A percentile compares a stretch with the other conserved stretches of the same genome.
Evolutionary conservation across 2,329 filamentous ascomycete species (phyloP).

Genomic region (Cercospora sp.): DNA sequence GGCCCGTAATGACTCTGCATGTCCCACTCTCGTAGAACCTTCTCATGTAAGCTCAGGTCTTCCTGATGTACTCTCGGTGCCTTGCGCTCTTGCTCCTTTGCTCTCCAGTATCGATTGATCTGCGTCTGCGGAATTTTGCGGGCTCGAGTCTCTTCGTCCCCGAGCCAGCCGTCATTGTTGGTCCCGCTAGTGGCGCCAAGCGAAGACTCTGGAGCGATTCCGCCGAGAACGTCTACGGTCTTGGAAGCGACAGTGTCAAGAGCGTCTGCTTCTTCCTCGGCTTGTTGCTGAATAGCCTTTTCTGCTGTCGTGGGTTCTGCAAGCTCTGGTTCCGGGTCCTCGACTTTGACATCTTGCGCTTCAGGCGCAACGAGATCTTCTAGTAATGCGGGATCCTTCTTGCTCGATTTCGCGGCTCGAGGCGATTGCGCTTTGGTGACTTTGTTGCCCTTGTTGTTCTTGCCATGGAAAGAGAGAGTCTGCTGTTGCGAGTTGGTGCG

Average conservation of each 20-base stretch:
- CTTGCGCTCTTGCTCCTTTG: slow-evolving; percentile 67
- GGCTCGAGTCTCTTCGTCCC: slow-evolving; percentile 57
- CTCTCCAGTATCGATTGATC: slow-evolving; percentile 75
- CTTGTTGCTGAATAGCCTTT: slow-evolving; percentile 43
- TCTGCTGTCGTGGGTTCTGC: slow-evolving; percentile 43
- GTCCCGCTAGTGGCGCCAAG: slow-evolving; percentile 51
- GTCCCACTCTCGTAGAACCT: slow-evolving; percentile 88
- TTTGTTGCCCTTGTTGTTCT: slow-evolving; percentile 39
- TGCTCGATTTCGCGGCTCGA: slow-evolving; percentile 37
- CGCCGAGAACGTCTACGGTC: slow-evolving; percentile 36
- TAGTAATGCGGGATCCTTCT: slow-evolving; percentile 43
- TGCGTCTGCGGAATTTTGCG: slow-evolving; percentile 65
- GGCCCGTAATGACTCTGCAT: slow-evolving; percentile 89
- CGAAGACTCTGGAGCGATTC: slow-evolving; percentile 32
- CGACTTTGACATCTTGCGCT: slow-evolving; percentile 31
- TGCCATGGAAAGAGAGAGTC: slow-evolving; percentile 63
- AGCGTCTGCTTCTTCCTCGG: slow-evolving; percentile 38
- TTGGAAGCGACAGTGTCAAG: slow-evolving; percentile 25
- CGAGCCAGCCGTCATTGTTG: slow-evolving; percentile 37
- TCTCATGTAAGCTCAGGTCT: slow-evolving; percentile 71
- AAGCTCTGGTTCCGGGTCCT: slow-evolving; percentile 31
- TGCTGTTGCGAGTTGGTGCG: slow-evolving; percentile 48
- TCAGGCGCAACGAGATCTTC: slow-evolving; percentile 32
- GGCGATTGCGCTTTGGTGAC: slow-evolving; percentile 58
- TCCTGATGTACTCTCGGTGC: slow-evolving; percentile 76